phyloP scores from a whole-genome alignment of 495 filamentous ascomycete genomes.

The Trichoderma asperelloides region DNA sequence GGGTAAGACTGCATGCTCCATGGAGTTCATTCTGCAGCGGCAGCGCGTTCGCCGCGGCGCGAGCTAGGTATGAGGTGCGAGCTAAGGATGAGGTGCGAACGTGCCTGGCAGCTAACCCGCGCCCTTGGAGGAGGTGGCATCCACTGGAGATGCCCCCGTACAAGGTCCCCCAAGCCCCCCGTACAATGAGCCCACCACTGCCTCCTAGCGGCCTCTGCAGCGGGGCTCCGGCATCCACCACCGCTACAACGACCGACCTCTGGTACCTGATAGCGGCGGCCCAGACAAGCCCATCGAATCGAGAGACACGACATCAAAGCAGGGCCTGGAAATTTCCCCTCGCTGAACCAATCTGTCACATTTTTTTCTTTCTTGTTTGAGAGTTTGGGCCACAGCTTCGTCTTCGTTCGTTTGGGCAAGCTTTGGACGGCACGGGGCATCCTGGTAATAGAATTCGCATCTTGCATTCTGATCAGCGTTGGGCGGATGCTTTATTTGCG shows the following conservation, averaged over 20 bases:
- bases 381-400: background rate
- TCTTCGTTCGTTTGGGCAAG: background rate
- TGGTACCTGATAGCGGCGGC: background rate
- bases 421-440: background rate
- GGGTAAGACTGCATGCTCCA: background rate
- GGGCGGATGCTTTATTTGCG: slow-evolving; percentile 6
- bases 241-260: background rate
- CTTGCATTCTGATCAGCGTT: slow-evolving; percentile 1
- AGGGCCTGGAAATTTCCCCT: background rate
- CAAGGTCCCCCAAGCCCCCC: slow-evolving; percentile 1
- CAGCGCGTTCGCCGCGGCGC: background rate
- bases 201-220: background rate
- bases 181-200: background rate
- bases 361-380: background rate
- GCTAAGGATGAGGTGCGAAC: background rate
- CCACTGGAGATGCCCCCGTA: background rate
- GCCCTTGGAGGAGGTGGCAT: background rate
- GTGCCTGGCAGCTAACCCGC: background rate
- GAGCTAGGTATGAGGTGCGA: too few species aligned
- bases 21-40: background rate
- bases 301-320: background rate
- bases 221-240: background rate
- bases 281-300: background rate
- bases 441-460: background rate
- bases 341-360: background rate